phyloP scores from a whole-genome alignment of 352 stramenopile species.

The Phytophthora ramorum region DNA sequence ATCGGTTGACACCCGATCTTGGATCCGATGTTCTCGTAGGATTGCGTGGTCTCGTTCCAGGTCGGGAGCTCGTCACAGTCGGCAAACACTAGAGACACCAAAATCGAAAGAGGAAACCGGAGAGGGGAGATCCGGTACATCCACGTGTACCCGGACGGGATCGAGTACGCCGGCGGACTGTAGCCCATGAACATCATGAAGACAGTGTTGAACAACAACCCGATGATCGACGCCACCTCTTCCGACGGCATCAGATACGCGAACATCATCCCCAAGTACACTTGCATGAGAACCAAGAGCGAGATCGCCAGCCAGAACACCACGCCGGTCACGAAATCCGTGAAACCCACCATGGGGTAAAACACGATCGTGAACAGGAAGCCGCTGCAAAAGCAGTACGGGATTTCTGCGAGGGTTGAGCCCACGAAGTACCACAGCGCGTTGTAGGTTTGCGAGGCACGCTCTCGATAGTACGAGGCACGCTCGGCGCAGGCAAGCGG shows the following conservation, averaged over 20 bases:
- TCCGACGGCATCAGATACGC: constrained; percentile 52
- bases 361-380: constrained; percentile 46
- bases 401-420: constrained; percentile 70
- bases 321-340: constrained; percentile 19
- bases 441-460: constrained; percentile 18
- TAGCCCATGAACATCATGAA: constrained; percentile 64
- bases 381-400: constrained; percentile 27
- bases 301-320: constrained; percentile 33
- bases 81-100: constrained; percentile 33
- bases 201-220: constrained; percentile 49
- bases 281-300: constrained; percentile 48
- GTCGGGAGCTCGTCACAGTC: constrained; percentile 26
- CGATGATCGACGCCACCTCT: constrained; percentile 47
- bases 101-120: constrained; percentile 21
- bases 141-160: constrained; percentile 20
- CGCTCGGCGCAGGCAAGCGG: constrained; percentile 61
- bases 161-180: constrained; percentile 34
- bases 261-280: constrained; percentile 81
- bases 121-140: constrained; percentile 21
- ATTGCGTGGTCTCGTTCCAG: constrained; percentile 15
- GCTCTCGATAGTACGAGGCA: constrained; percentile 16
- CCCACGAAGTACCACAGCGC: constrained; percentile 24
- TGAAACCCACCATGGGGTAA: constrained; percentile 31
- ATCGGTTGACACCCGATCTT: constrained; percentile 35
- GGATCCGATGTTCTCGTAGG: constrained; percentile 22